These are phyloP conservation scores for Mortierella hygrophila DNA, from an alignment of 192 early-diverging fungal genomes.

Conservation along the genomic window DNA sequence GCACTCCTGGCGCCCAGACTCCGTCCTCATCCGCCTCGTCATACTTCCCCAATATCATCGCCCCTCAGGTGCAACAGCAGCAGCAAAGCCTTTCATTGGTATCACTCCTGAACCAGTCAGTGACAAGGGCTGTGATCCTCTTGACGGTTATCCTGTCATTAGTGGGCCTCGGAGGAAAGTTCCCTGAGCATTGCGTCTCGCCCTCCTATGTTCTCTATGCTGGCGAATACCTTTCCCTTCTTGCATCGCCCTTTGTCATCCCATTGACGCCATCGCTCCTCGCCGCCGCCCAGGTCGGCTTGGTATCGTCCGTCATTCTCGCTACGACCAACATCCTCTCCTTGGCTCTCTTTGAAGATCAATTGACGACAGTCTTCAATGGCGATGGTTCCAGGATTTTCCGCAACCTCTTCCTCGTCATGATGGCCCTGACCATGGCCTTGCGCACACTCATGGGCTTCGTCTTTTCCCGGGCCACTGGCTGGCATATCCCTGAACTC, in stretches of 20 bases:
- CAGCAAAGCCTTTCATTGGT: conserved; percentile 10
- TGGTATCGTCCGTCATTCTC: conserved; percentile 36
- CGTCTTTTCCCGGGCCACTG: conserved; percentile 64
- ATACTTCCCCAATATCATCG: conserved; percentile 19
- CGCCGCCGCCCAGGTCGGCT: conserved; percentile 10
- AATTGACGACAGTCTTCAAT: conserved; percentile 57
- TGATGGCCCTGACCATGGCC: conserved; percentile 38
- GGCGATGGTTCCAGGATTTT: conserved; percentile 52
- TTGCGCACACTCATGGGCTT: conserved; percentile 59
- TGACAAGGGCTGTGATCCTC: conserved; percentile 24
- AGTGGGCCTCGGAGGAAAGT: conserved; percentile 39
- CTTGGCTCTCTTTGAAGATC: conserved; percentile 67
- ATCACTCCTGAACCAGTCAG: conserved; percentile 28
- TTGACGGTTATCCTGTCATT: conserved; percentile 37
- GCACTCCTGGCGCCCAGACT: conserved; percentile 23
- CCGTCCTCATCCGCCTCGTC: conserved; percentile 32
- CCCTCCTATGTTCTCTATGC: conserved; percentile 31
- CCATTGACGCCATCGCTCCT: conserved; percentile 44
- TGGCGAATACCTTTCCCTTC: conserved; percentile 25
- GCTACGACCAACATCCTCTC: conserved; percentile 62
- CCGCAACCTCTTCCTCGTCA: conserved; percentile 52
- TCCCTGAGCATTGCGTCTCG: conserved; percentile 42
- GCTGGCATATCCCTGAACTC: conserved; percentile 61
- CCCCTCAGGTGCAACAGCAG: conserved; percentile 3
- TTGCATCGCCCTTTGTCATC: conserved; percentile 44